Evolutionary conservation across 495 filamentous ascomycete genomes (phyloP).

Genomic region (Penicillium coprophilum): DNA sequence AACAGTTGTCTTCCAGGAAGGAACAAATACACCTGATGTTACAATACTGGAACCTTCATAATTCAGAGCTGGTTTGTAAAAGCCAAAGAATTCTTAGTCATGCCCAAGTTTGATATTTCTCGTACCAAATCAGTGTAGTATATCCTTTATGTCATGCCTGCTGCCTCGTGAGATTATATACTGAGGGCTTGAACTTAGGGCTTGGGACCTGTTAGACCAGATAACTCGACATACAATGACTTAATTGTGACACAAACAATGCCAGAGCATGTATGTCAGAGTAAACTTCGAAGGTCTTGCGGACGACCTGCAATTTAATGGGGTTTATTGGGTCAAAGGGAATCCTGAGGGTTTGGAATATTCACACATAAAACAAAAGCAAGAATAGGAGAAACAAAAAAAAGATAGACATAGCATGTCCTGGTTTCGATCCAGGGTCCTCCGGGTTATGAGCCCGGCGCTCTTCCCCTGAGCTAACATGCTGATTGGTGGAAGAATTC

Average conservation of each 20-base stretch:
- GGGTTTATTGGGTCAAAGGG: not conserved
- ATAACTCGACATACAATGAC: not conserved
- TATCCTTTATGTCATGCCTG: not conserved
- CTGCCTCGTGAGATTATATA: too few species aligned
- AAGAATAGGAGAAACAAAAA: too few species aligned
- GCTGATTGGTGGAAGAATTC: not conserved
- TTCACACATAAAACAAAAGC: not conserved
- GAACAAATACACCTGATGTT: not conserved
- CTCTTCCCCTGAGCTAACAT: not conserved
- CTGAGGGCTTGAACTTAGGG: too few species aligned
- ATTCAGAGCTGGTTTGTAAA: not conserved
- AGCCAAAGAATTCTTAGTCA: not conserved
- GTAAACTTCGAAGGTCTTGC: not conserved
- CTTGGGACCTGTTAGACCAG: not conserved
- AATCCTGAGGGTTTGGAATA: too few species aligned
- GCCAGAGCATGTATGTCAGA: not conserved
- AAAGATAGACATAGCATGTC: not conserved
- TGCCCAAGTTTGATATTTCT: not conserved
- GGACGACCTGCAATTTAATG: not conserved
- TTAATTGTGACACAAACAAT: not conserved
- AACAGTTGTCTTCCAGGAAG: not conserved
- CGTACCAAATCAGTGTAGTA: not conserved
- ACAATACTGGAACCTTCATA: not conserved
- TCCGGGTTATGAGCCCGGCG: not conserved
- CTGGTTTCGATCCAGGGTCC: not conserved